These are phyloP conservation scores for Penicillium sp. DNA, from an alignment of 2,329 filamentous ascomycete species.

Conservation along the genomic window DNA sequence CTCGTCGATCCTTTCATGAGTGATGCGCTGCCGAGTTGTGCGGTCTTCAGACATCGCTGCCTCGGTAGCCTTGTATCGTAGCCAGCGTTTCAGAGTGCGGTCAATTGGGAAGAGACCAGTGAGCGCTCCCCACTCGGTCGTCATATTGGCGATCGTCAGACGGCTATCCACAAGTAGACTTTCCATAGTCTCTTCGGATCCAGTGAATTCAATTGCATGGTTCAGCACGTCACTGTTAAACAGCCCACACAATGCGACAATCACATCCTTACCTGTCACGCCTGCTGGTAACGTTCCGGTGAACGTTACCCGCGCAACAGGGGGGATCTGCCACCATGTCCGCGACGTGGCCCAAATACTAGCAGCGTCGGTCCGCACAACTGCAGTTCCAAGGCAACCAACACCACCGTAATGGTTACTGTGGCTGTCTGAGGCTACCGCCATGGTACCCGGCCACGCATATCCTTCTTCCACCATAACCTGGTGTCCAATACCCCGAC, in stretches of 20 bases:
- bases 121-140: constrained; percentile 75
- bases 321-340: constrained; percentile 89
- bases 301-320: constrained; percentile 75
- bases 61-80: constrained; percentile 71
- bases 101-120: constrained; percentile 80
- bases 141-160: constrained; percentile 71
- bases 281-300: constrained; percentile 71
- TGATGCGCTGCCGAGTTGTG: constrained; percentile 43
- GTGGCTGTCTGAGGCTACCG: constrained; percentile 70
- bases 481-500: constrained; percentile 83
- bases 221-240: constrained; percentile 90
- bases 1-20: constrained; percentile 69
- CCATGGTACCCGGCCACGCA: constrained; percentile 81
- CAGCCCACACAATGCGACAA: constrained; percentile 79
- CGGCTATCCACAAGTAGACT: constrained; percentile 71
- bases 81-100: constrained; percentile 66
- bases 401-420: constrained; percentile 82
- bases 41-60: constrained; percentile 52
- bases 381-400: constrained; percentile 70
- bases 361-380: constrained; percentile 85
- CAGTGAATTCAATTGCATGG: constrained; percentile 84
- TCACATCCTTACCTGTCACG: constrained; percentile 91
- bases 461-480: constrained; percentile 70
- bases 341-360: constrained; percentile 77
- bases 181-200: constrained; percentile 70